Evolutionary conservation across 139 green algal genomes (phyloP).

Genomic region (Trebouxia sp.): DNA sequence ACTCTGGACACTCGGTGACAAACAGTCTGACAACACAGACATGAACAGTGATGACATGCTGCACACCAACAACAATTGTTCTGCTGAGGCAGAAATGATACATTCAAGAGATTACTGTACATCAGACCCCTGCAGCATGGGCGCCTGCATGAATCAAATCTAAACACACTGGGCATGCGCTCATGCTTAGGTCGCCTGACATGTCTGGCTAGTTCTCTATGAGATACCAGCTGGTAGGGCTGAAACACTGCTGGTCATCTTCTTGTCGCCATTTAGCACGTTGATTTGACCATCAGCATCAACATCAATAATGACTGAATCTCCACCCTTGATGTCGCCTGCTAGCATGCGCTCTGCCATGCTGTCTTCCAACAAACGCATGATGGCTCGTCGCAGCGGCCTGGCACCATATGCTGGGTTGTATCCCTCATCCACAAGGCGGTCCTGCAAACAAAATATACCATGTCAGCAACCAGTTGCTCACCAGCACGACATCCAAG

Average conservation of each 20-base stretch:
- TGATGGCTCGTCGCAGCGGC: slow-evolving; percentile 98
- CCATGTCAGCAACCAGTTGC: too few species aligned
- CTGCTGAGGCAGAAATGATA: slow-evolving; percentile 5
- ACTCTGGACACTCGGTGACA: too few species aligned
- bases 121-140: too few species aligned
- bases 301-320: slow-evolving; percentile 93
- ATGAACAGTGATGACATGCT: too few species aligned
- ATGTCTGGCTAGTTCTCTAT: slow-evolving; percentile 45
- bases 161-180: too few species aligned
- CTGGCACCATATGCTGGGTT: slow-evolving; percentile 96
- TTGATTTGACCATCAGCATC: slow-evolving; percentile 88
- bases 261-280: slow-evolving; percentile 92
- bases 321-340: slow-evolving; percentile 93
- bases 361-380: slow-evolving; percentile 97
- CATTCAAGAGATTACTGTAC: slow-evolving; percentile 6
- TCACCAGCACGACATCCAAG: too few species aligned
- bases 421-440: slow-evolving; percentile 99
- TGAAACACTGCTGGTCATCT: slow-evolving; percentile 77
- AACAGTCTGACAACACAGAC: slow-evolving; percentile 1
- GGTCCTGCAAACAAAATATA: slow-evolving; percentile 41
- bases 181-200: too few species aligned
- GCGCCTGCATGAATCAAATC: too few species aligned
- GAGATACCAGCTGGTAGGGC: slow-evolving; percentile 78
- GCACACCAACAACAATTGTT: background rate
- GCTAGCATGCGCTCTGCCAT: slow-evolving; percentile 93